Conservation (phyloP, 176 grass and related monocot genomes). For the Musa beccarii region DNA sequence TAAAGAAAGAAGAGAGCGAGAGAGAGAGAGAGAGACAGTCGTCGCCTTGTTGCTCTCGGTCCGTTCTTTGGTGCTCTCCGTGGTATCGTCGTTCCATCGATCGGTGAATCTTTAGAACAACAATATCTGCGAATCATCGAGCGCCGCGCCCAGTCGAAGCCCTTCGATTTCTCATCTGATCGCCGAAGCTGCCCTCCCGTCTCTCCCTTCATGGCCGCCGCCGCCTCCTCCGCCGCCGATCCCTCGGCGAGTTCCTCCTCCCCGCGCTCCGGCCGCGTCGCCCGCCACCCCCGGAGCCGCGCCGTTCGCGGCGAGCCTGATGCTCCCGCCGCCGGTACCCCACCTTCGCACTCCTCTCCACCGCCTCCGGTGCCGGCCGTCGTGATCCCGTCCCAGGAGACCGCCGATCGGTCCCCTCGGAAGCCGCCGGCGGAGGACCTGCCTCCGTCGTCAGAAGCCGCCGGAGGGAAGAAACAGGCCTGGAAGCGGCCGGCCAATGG, state of each 20-base stretch:
- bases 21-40: no score
- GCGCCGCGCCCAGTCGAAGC: neutral
- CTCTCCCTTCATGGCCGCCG: slow-evolving; percentile 20
- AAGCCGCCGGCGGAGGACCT: slow-evolving; percentile 20
- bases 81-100: no score
- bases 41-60: no score
- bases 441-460: neutral
- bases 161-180: neutral
- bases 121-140: no score
- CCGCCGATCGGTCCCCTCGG: neutral
- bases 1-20: no score
- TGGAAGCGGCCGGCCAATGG: slow-evolving; percentile 55
- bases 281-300: neutral
- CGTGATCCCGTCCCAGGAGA: neutral
- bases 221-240: slow-evolving; percentile 2
- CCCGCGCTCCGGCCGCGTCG: neutral
- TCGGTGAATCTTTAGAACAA: no score
- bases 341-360: neutral
- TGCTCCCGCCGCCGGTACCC: neutral
- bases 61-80: no score
- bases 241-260: slow-evolving; percentile 3
- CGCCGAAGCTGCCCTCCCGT: neutral
- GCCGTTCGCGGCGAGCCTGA: neutral
- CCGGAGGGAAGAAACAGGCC: slow-evolving; percentile 40
- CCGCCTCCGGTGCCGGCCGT: neutral